These are phyloP conservation scores for Naganishia kalamii DNA, from an alignment of 768 basidiomycete species.

Conservation along the genomic window DNA sequence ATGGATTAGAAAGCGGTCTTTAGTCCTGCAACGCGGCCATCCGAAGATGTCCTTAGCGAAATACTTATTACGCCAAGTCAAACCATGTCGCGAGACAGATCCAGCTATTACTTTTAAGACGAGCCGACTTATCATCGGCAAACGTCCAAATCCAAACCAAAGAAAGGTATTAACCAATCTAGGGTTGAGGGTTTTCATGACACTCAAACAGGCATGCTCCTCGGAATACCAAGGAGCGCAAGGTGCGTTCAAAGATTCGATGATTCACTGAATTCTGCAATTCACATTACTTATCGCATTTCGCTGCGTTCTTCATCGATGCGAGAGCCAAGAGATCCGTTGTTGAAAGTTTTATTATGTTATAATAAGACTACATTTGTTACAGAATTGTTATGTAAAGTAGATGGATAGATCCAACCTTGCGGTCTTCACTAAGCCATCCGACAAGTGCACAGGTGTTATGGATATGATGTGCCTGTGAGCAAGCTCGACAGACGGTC, in stretches of 20 bases:
- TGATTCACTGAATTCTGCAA: slow-evolving; percentile 76
- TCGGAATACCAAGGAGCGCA: slow-evolving; percentile 69
- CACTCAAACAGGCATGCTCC: slow-evolving; percentile 37
- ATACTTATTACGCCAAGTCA: slow-evolving; percentile 11
- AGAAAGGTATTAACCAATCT: slow-evolving; percentile 4
- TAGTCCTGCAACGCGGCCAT: slow-evolving; percentile 2
- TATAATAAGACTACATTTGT: slow-evolving; percentile 39
- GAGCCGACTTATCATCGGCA: slow-evolving; percentile 2
- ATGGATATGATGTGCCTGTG: slow-evolving; percentile 47
- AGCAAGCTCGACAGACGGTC: slow-evolving; percentile 28
- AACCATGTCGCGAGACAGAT: slow-evolving; percentile 11
- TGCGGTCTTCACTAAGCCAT: slow-evolving; percentile 10
- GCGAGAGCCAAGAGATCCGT: slow-evolving; percentile 71
- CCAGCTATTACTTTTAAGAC: slow-evolving; percentile 11
- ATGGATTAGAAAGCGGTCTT: slow-evolving; percentile 10
- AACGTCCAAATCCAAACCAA: slow-evolving; percentile 4
- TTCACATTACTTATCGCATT: slow-evolving; percentile 77
- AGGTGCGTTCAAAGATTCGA: slow-evolving; percentile 77
- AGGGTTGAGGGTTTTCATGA: slow-evolving; percentile 4
- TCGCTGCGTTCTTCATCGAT: slow-evolving; percentile 76
- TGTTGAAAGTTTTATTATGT: slow-evolving; percentile 53
- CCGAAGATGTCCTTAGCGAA: slow-evolving; percentile 11
- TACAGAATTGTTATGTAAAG: slow-evolving; percentile 32
- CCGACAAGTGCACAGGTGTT: slow-evolving; percentile 53
- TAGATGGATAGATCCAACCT: neutral